Base-by-base conservation (phyloP, 306 rosid species). In the Vigna mungo region DNA sequence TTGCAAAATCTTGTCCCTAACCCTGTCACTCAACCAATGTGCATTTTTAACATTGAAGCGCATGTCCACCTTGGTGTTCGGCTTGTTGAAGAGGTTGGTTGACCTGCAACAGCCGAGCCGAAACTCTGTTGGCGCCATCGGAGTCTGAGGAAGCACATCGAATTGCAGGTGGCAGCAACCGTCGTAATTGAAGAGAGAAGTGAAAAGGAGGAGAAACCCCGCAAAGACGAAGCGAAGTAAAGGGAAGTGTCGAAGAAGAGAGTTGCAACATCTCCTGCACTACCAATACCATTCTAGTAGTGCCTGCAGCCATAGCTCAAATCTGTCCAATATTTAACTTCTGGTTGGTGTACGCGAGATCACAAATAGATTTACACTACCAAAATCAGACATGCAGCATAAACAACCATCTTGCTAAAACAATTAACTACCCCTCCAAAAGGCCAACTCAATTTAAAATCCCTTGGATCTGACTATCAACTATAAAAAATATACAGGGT, bases 61-160 rank as follows among this genome's bases (percentile, higher is more conserved):
- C 98, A 95, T 95, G 74, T 95, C 98, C 78, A 95, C 97, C 95
- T 95, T 90, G 17, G 97, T 95, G 86, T 85, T 94, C 97, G 5
- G 98, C 98, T 54, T 89, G 87, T 27, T 82, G 90, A 47, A 92
- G 76, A 54, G 90, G 93, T 54, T 95, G 88, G 72, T 92, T 91
- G 60, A 92, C 90, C 86, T 92, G 96, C 10, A 96, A 87, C 20
- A 92, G 78, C 25, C 98, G 92, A 84, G 97, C 34, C 15, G 98
- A 85, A 0, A 89, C 91, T 88, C 88, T 92, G 71, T 84, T 85
- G 3, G 75, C 78, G 20, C 84, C 37, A 15, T 74, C 84, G 14
- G 91, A 87, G 4, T 67, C 72, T 18, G 91, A 86, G 1, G 90
- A 81, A 68, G 90, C 85, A 78, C 90, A 90, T 53, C 87, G 90